Conservation (phyloP, 116 monocot genomes). For the Cymodocea nodosa region DNA sequence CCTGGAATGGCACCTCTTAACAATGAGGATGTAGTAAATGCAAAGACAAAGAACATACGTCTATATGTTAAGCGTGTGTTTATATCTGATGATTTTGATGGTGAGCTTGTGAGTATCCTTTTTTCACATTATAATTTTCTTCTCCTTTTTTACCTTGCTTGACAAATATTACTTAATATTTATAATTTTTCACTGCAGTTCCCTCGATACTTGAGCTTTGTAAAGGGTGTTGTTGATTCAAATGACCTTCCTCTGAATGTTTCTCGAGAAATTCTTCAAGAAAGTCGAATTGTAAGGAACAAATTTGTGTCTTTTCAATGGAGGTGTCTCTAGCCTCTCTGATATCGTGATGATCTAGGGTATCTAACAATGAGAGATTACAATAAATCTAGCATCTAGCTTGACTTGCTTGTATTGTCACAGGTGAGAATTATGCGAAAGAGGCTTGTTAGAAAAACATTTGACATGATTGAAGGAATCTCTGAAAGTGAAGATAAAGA, state of each 20-base stretch:
- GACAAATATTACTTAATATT: neutral
- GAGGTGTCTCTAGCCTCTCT: neutral
- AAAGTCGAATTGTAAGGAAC: conserved; percentile 84
- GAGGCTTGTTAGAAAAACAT: conserved; percentile 96
- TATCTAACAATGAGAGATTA: neutral
- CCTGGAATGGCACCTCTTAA: conserved; percentile 95
- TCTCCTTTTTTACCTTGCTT: neutral
- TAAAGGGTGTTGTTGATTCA: conserved; percentile 95
- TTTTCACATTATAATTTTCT: neutral
- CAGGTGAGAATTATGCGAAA: conserved; percentile 98
- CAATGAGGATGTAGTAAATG: conserved; percentile 84
- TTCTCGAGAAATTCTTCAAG: conserved; percentile 94
- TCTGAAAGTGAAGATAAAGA: conserved; percentile 81
- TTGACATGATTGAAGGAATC: conserved; percentile 98
- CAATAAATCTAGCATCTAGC: neutral
- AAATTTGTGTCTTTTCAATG: neutral
- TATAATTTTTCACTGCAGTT: conserved; percentile 38
- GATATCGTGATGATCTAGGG: neutral
- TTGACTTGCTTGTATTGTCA: neutral
- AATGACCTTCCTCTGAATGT: conserved; percentile 98
- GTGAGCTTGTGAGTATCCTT: conserved; percentile 60
- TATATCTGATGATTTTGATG: conserved; percentile 99
- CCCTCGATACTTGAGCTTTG: conserved; percentile 88
- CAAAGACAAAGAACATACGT: conserved; percentile 93
- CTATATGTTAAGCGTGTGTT: conserved; percentile 94